These are phyloP conservation scores for Candida ipomoeae DNA, from an alignment of 805 yeast species.

Conservation along the genomic window DNA sequence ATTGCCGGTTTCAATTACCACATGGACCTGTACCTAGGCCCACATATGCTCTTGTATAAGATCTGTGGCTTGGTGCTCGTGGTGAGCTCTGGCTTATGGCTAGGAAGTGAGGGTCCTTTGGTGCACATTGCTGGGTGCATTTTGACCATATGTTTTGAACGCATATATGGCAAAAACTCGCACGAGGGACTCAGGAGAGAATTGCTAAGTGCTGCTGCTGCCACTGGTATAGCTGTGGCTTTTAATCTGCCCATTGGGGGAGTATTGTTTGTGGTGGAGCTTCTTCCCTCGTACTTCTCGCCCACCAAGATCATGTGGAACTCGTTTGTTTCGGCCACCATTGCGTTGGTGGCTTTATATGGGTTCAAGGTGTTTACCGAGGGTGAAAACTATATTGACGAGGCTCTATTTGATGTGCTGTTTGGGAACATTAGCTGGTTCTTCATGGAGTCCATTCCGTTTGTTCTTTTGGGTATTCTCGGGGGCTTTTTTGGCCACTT, in stretches of 20 bases:
- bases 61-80: conserved; percentile 56
- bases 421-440: conserved; percentile 71
- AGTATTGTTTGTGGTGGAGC: conserved; percentile 71
- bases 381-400: conserved; percentile 40
- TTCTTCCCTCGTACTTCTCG: conserved; percentile 58
- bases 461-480: conserved; percentile 59
- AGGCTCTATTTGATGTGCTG: conserved; percentile 57
- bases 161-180: conserved; percentile 23
- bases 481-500: conserved; percentile 67
- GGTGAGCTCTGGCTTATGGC: conserved; percentile 74
- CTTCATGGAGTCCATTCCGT: conserved; percentile 65
- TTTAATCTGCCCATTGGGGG: conserved; percentile 89
- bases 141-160: conserved; percentile 26
- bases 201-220: conserved; percentile 67
- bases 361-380: conserved; percentile 39
- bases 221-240: conserved; percentile 82
- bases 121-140: conserved; percentile 73
- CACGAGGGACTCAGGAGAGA: conserved; percentile 66
- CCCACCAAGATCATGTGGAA: conserved; percentile 74
- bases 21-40: conserved; percentile 45
- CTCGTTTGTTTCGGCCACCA: conserved; percentile 73
- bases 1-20: conserved; percentile 59
- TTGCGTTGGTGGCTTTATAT: conserved; percentile 57
- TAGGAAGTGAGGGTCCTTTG: conserved; percentile 84
- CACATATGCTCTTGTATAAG: conserved; percentile 51